Base-by-base conservation (phyloP, 768 basidiomycete species). In the Pulveroboletus frians region DNA sequence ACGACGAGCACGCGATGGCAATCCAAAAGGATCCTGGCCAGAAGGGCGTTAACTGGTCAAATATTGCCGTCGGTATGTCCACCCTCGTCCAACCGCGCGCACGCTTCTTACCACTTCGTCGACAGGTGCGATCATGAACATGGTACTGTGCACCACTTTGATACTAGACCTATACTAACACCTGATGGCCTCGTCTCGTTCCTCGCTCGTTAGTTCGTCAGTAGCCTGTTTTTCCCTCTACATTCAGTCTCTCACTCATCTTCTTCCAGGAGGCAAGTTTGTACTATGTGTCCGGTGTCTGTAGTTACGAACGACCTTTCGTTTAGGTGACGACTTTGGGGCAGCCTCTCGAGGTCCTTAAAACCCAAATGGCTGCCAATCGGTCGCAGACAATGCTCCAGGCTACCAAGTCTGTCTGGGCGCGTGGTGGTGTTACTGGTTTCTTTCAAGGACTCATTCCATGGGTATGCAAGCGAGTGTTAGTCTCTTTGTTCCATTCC, bases 341-440 rank as follows among this genome's bases (percentile, higher is more conserved):
- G 32, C 96, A 99, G 75, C 96, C 96, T 18, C 74, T 99, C 50
- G 96, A 99, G 73, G 96, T 98, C 30, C 71, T 98, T 58, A 99
- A 99, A 73, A 99, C 96, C 15, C 96, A 99, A 67, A 98, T 99
- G 96, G 96, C 96, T 50, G 92, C 93, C 52, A 94, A 95, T 74
- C 84, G 96, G 53, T 82, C 79, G 9, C 93, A 99, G 68, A 76
- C 86, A 11, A 96, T 99, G 92, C 58, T 76, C 52, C 82, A 91
- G 65, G 94, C 96, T 15, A 76, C 88, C 58, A 75, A 78, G 55
- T 82, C 84, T 5, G 91, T 98, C 51, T 95, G 92, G 92, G 76
- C 82, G 60, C 85, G 96, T 53, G 96, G 96, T 58, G 92, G 96
- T 54, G 71, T 85, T 48, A 66, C 72, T 39, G 96, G 96, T 21